Evolutionary conservation across 176 grass and related monocot genomes (phyloP).

Genomic region (Cenchrus fungigraminus): DNA sequence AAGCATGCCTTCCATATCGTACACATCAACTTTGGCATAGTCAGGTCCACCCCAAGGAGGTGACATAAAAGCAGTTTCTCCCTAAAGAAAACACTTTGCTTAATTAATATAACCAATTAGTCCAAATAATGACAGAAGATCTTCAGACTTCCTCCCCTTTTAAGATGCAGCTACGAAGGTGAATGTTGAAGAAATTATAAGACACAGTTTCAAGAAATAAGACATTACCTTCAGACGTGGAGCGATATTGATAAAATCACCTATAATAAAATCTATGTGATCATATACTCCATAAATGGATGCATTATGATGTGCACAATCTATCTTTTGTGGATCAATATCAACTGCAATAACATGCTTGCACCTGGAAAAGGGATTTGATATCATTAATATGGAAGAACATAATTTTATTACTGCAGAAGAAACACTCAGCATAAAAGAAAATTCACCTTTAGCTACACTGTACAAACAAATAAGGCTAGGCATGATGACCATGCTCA

Average conservation of each 20-base stretch:
- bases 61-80: constrained; percentile 84
- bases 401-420: background rate
- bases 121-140: constrained; percentile 17
- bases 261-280: constrained; percentile 83
- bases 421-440: constrained; percentile 11
- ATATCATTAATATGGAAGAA: constrained; percentile 18
- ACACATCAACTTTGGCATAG: constrained; percentile 77
- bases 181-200: constrained; percentile 19
- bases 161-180: constrained; percentile 8
- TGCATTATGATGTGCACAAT: constrained; percentile 83
- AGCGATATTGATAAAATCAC: constrained; percentile 70
- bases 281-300: constrained; percentile 79
- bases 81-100: constrained; percentile 48
- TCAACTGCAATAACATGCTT: constrained; percentile 92
- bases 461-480: background rate
- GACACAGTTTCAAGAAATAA: constrained; percentile 28
- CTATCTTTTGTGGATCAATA: constrained; percentile 92
- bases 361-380: constrained; percentile 67
- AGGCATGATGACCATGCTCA: background rate
- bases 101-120: constrained; percentile 32
- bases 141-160: background rate
- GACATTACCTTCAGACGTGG: constrained; percentile 69
- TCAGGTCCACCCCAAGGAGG: constrained; percentile 98
- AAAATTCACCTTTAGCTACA: background rate
- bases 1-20: constrained; percentile 88